Conservation (phyloP, 805 yeast species). For the Lipomyces spencermartinsiae region DNA sequence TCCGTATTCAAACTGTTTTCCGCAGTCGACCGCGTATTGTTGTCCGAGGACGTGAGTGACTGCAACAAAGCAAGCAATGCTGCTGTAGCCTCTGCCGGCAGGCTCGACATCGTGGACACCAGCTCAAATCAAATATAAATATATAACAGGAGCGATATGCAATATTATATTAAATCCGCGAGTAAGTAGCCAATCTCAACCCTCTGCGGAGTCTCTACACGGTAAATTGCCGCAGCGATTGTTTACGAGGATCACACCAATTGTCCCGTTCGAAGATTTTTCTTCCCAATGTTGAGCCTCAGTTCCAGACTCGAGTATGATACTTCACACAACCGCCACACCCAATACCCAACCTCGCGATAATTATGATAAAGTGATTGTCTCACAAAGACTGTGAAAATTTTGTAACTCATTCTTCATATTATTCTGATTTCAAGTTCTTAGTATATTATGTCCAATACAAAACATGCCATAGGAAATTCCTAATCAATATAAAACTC, state of each 20-base stretch:
- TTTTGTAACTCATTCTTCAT: neutral
- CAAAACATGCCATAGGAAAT: neutral
- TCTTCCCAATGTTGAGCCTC: neutral
- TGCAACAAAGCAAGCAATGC: constrained; percentile 62
- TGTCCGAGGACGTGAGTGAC: constrained; percentile 81
- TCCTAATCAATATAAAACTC: neutral
- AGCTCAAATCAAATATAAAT: neutral
- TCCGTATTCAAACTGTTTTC: constrained; percentile 73
- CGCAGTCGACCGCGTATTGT: constrained; percentile 74
- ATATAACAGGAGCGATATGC: neutral
- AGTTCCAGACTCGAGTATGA: neutral
- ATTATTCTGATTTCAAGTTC: neutral
- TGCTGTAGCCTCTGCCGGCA: constrained; percentile 66
- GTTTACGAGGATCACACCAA: neutral
- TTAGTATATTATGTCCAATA: neutral
- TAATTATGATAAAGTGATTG: no score
- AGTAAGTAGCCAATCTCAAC: neutral
- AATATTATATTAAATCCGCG: neutral
- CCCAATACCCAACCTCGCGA: neutral
- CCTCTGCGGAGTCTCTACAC: neutral
- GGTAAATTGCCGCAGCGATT: neutral
- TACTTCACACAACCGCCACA: neutral
- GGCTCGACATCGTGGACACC: constrained; percentile 37
- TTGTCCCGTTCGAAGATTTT: neutral
- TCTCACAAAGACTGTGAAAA: no score